Evolutionary conservation across 108 stramenopile genomes (phyloP).

Genomic region (Craspedostauros australis): DNA sequence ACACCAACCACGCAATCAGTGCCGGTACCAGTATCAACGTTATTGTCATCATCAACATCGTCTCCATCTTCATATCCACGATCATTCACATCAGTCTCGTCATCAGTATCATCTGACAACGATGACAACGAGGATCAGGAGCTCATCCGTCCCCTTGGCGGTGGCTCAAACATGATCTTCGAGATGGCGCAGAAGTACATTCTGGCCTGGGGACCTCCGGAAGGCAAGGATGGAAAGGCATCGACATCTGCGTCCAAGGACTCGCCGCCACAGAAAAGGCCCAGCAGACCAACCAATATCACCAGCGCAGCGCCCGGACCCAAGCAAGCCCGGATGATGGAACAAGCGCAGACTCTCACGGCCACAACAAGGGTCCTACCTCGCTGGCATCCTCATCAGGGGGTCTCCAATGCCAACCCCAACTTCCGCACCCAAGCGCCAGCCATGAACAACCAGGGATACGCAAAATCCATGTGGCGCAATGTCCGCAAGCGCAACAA

Average conservation of each 20-base stretch:
- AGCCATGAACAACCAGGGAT: conserved; percentile 72
- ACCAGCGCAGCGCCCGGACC: too few species aligned
- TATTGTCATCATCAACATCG: too few species aligned
- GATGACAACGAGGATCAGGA: too few species aligned
- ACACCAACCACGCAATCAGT: too few species aligned
- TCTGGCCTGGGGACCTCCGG: conserved; percentile 44
- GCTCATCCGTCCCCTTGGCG: conserved; percentile 34
- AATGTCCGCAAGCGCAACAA: conserved; percentile 74
- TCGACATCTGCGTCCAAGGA: conserved; percentile 27
- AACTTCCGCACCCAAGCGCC: conserved; percentile 63
- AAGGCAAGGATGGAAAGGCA: conserved; percentile 9
- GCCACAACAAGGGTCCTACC: conserved; percentile 6
- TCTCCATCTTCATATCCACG: too few species aligned
- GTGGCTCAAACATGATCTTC: conserved; percentile 65
- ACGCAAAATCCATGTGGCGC: conserved; percentile 56
- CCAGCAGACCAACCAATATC: neutral
- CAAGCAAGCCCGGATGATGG: neutral
- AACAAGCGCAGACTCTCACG: neutral
- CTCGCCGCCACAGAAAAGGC: neutral
- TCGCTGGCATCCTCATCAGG: conserved; percentile 59
- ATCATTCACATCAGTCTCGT: too few species aligned
- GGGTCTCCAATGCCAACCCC: conserved; percentile 64
- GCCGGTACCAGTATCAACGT: too few species aligned
- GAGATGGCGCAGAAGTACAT: conserved; percentile 62
- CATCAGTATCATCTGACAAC: too few species aligned